Base-by-base conservation (phyloP, 495 filamentous ascomycete species). In the Tuber borchii region DNA sequence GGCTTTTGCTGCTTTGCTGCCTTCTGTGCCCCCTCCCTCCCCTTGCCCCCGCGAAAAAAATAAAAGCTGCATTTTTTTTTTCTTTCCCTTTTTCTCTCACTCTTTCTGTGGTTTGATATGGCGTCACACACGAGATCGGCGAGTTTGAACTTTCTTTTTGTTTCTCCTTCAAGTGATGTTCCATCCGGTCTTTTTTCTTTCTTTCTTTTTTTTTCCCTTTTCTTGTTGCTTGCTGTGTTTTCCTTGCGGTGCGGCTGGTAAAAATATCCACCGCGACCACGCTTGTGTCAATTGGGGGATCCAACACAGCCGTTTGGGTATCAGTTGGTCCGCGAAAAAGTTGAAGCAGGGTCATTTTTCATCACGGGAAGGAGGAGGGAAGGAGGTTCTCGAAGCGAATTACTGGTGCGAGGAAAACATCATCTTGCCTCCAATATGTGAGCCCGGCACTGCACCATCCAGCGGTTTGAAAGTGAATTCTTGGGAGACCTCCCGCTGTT, bases 71-170 rank as follows among this genome's bases (percentile, higher is more conserved):
- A n/a, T n/a, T 56, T 77, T 74, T 74, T 76, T 40, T 40, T 5
- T 40, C 3, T 17, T 73, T 39, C 70, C 42, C 34, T 72, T 68
- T 48, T 26, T 71, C 51, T 76, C 70, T 46, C 61, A 77, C 51
- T 48, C 76, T 43, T 74, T 70, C 42, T 76, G 76, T 40, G 69
- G 71, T 72, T 79, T 56, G 44, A 69, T 72, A 79, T 79, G 76
- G 78, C 78, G 78, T 79, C 78, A 74, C 76, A 71, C 39, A 74
- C 40, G 61, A 44, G 77, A 79, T 79, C 75, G 71, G 42, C 71
- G 56, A 56, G 26, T 79, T 72, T 43, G 26, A 70, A 20, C 39
- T 48, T 74, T 46, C 39, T n/a, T 72, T 77, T 65, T 69, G 48
- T 71, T 75, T 51, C 51, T 26, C 43, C 69, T 42, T 42, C 74